A percentile compares a stretch with the other conserved stretches of the same genome.
These are phyloP conservation scores for Fusarium pilosicola DNA, from an alignment of 2,329 filamentous ascomycete species.

Conservation along the genomic window DNA sequence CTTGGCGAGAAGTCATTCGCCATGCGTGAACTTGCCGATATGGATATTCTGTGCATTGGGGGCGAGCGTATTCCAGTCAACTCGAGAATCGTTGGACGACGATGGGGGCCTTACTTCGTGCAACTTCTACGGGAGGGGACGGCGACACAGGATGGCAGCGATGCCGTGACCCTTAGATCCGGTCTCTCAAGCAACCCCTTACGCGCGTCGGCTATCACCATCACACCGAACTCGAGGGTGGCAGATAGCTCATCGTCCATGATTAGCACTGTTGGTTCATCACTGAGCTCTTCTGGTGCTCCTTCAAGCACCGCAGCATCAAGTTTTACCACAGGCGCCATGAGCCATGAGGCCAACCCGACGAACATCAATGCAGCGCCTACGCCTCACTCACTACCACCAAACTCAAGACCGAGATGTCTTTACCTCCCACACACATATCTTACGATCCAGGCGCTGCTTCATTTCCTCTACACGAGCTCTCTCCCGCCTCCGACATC, in stretches of 20 bases:
- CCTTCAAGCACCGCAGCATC: constrained; percentile 58
- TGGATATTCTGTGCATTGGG: constrained; percentile 93
- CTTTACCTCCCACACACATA: constrained; percentile 94
- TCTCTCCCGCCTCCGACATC: constrained; percentile 81
- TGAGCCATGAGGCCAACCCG: constrained; percentile 53
- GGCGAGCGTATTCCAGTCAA: constrained; percentile 95
- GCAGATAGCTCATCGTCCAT: constrained; percentile 60
- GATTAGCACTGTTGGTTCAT: constrained; percentile 57
- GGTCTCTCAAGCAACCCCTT: constrained; percentile 65
- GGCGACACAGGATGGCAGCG: constrained; percentile 75
- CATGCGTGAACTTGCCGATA: constrained; percentile 89
- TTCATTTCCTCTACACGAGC: constrained; percentile 94
- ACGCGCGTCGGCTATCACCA: constrained; percentile 85
- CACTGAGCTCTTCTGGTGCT: constrained; percentile 50
- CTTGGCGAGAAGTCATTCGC: constrained; percentile 83
- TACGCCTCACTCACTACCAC: constrained; percentile 66
- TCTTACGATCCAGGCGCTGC: constrained; percentile 86
- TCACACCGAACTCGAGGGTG: constrained; percentile 73
- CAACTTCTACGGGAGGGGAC: constrained; percentile 87
- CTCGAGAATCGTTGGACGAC: constrained; percentile 83
- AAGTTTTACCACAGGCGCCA: constrained; percentile 51
- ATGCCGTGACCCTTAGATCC: constrained; percentile 79
- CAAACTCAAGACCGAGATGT: constrained; percentile 78
- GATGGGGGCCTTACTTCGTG: constrained; percentile 97
- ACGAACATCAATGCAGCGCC: constrained; percentile 63